Conservation (phyloP, 1,139 yeast species). For the Neolecta irregularis region DNA sequence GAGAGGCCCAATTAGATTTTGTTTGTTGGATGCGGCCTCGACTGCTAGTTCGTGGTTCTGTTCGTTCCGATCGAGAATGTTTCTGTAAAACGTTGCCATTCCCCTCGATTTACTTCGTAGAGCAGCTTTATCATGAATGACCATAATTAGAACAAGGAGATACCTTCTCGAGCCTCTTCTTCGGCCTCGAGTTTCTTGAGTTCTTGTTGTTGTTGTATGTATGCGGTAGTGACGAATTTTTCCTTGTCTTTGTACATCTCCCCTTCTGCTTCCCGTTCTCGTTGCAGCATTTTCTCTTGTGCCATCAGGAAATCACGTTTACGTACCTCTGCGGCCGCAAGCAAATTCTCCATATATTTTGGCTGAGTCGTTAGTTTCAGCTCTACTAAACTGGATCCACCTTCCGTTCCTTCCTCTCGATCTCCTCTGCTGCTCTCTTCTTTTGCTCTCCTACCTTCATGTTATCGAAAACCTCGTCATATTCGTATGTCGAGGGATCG, state of each 20-base stretch:
- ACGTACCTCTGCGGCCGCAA: conserved; percentile 28
- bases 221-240: conserved; percentile 31
- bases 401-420: conserved; percentile 13
- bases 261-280: conserved; percentile 25
- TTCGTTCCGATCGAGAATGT: conserved; percentile 18
- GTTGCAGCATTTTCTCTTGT: conserved; percentile 21
- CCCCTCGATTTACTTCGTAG: conserved; percentile 10
- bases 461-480: conserved; percentile 27
- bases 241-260: conserved; percentile 30
- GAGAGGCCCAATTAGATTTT: neutral
- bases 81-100: conserved; percentile 18
- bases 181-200: conserved; percentile 18
- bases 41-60: conserved; percentile 18
- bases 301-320: conserved; percentile 29
- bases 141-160: conserved; percentile 2
- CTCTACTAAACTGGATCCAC: neutral
- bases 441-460: conserved; percentile 23
- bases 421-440: conserved; percentile 5
- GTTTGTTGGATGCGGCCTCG: conserved; percentile 11
- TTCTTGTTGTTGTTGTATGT: conserved; percentile 27
- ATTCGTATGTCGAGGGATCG: conserved; percentile 19
- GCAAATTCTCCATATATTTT: conserved; percentile 27
- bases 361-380: conserved; percentile 20
- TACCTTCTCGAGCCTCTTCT: conserved; percentile 20
- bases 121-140: neutral